phyloP scores from a whole-genome alignment of 257 asterid genomes.

The Solanum paucissectum region DNA sequence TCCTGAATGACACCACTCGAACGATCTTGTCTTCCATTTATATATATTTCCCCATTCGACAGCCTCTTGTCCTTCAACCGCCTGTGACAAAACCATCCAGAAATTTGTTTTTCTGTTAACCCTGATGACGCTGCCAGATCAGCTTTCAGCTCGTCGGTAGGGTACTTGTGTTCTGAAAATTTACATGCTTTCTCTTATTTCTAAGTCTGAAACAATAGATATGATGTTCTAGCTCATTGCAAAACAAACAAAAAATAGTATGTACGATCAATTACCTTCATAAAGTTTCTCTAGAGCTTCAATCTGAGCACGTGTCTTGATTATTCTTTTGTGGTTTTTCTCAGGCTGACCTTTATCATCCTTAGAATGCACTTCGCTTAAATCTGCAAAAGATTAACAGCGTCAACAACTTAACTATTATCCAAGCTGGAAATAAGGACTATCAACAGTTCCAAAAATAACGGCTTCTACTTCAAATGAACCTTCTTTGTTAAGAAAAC shows the following conservation, averaged over 20 bases:
- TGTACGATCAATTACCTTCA: conserved; percentile 26
- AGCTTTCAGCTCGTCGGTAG: conserved; percentile 59
- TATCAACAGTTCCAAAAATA: not conserved
- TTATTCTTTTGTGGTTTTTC: conserved; percentile 52
- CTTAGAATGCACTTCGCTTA: conserved; percentile 45
- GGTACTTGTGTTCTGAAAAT: conserved; percentile 75
- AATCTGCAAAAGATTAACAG: conserved; percentile 16
- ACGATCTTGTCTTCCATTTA: conserved; percentile 47
- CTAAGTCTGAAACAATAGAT: not conserved
- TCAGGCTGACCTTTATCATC: conserved; percentile 54
- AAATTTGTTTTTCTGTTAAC: conserved; percentile 86
- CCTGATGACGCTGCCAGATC: conserved; percentile 69
- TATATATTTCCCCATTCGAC: conserved; percentile 30
- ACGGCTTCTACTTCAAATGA: not conserved
- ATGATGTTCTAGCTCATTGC: not conserved
- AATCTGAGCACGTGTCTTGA: conserved; percentile 61
- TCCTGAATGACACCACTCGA: conserved; percentile 76
- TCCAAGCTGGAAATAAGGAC: not conserved
- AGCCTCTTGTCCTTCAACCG: conserved; percentile 80
- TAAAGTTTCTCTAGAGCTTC: conserved; percentile 64
- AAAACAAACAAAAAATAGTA: not conserved
- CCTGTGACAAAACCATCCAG: conserved; percentile 98
- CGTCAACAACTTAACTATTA: not conserved
- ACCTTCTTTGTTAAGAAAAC: not conserved
- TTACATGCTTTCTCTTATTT: not conserved